Evolutionary conservation across 2,329 filamentous ascomycete genomes (phyloP), one percentile per base, ranked within the genome.

Genomic region (Orbilia oligospora): DNA sequence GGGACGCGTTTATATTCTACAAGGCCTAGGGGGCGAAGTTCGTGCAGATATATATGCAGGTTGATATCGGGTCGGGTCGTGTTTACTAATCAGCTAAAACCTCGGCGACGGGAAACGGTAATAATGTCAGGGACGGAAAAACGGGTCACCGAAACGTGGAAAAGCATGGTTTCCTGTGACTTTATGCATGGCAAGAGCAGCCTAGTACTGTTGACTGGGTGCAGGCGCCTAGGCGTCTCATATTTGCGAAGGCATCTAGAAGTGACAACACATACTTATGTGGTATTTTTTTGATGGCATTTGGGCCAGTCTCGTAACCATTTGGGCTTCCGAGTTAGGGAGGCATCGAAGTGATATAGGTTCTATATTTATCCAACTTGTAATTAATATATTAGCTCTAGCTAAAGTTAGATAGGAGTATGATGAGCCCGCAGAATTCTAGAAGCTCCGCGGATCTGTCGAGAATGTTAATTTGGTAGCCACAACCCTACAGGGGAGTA

Each of bases 111-210:
- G 56, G n/a, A 38, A 55, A 33, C 51, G 27, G 51, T 33, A 55
- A 18, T 33, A 33, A 30, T 27, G 33, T 22, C 30, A 44, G 56
- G 55, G 33, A 61, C 36, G 14, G 36, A 20, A 61, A 27, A 12
- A 44, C 33, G 56, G 56, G 20, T 16, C 33, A n/a, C 41, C 41
- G 36, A 61, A 61, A 61, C 56, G 56, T 61, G 56, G 33, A 44
- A 33, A 61, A 41, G 56, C 36, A 61, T 12, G 56, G 22, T 27
- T 27, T 61, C 56, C 56, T 61, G 33, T 61, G 56, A 61, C 56
- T 61, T 61, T 44, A 61, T 61, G 56, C 56, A 61, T n/a, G 56
- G 56, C 33, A 61, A 61, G 56, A 27, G 56, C 20, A 61, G 56
- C 56, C 56, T 61, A 44, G 36, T 16, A 61, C 27, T 27, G 53